Base-by-base conservation (phyloP, 352 stramenopile genomes). In the Phytophthora sansomeana region DNA sequence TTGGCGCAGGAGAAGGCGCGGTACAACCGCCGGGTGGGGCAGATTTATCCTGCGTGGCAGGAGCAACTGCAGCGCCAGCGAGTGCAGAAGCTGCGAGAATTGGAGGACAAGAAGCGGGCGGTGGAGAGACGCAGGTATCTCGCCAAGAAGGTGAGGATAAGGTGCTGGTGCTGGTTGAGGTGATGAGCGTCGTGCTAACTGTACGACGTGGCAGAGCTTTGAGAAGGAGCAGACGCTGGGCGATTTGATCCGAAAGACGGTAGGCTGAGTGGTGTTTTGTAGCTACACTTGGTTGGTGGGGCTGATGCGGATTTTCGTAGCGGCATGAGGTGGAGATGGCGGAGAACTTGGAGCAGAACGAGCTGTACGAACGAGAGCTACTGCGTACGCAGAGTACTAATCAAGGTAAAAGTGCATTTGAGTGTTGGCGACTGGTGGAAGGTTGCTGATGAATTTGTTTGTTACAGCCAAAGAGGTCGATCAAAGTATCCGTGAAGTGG, bases 211-310 rank as follows among this genome's bases (percentile, higher is more conserved):
- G 10, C 24, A 95, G 87, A 90, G 78, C 8, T 95, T 94, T 70
- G 83, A 95, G 39, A 92, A 90, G 28, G 85, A 94, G 44, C 84
- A 90, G 38, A 87, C 71, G 9, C 47, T 94, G 1, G 80, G 88
- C 26, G 75, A 87, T 51, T 64, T 93, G 38, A 89, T 96, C 44
- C 72, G 68, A 4, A 82, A 88, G 67, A 90, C 83, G 61, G 85
- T 96, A 59, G 3, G 70, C 35, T 58, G 38, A 21, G 10, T 48
- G 8, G 0, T 4, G 14, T n/a, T 30, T 35, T 38, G 19, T 44
- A 33, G 5, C 3, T 55, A 47, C 21, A 24, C 21, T 2, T 49
- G 29, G 14, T 8, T 51, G 19, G 26, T 63, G 35, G 24, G n/a
- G 6, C 26, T 57, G 32, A 29, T 14, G 41, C 14, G 16, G 7